Percentiles rank a stretch among this genome's conserved stretches.
phyloP scores from a whole-genome alignment of 1,284 basidiomycete genomes.

The Cystobasidiaceae sp. region DNA sequence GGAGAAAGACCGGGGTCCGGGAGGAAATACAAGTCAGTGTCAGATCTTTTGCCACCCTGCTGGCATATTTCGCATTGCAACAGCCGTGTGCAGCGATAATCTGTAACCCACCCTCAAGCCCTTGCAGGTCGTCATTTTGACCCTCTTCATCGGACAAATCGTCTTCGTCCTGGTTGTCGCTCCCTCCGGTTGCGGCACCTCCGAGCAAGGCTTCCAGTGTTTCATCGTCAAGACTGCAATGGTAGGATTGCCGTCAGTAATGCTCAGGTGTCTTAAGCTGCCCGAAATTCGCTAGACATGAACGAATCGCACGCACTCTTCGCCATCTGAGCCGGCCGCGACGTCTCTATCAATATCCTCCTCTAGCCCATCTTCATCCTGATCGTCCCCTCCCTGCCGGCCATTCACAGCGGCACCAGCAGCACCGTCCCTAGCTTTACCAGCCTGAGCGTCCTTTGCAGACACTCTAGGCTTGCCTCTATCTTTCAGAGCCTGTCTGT shows the following conservation, averaged over 20 bases:
- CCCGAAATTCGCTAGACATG: neutral
- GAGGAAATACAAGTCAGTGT: slow-evolving; percentile 1
- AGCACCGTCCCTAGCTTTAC: slow-evolving; percentile 20
- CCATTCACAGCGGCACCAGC: too few relatives aligned
- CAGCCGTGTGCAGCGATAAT: neutral
- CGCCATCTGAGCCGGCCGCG: slow-evolving; percentile 50
- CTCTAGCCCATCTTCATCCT: too few relatives aligned
- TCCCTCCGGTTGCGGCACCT: slow-evolving; percentile 48
- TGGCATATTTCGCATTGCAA: neutral
- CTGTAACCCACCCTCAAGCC: slow-evolving; percentile 38
- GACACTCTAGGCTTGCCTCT: slow-evolving; percentile 32
- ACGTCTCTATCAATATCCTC: slow-evolving; percentile 52
- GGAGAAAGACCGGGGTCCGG: slow-evolving; percentile 1
- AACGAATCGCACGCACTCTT: slow-evolving; percentile 38
- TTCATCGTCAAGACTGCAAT: slow-evolving; percentile 7
- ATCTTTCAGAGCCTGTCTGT: slow-evolving; percentile 29
- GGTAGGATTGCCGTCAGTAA: neutral
- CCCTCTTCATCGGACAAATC: slow-evolving; percentile 52
- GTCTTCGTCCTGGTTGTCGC: slow-evolving; percentile 51
- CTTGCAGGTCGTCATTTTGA: slow-evolving; percentile 69
- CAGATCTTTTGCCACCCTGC: slow-evolving; percentile 32
- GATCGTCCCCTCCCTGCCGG: too few relatives aligned
- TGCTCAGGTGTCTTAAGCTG: slow-evolving; percentile 37
- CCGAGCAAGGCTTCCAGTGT: slow-evolving; percentile 14
- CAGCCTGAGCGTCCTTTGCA: too few relatives aligned